phyloP scores from a whole-genome alignment of 805 yeast species.

The Cyberlindnera meyerae region DNA sequence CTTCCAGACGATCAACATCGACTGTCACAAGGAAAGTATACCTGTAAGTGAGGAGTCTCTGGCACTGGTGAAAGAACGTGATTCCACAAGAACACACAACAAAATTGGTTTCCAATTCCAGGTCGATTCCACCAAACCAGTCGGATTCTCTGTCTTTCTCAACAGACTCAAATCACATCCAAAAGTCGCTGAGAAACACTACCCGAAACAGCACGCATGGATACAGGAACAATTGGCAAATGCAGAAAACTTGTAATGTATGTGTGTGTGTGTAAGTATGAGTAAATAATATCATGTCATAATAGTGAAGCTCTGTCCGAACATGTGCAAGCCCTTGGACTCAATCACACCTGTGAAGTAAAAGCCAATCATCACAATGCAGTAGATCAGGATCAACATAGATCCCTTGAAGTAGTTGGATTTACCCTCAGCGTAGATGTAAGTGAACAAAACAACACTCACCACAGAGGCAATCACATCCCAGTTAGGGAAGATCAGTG shows the following conservation, averaged over 20 bases:
- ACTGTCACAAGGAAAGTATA: constrained; percentile 18
- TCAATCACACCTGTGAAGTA: constrained; percentile 43
- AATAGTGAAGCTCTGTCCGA: constrained; percentile 7
- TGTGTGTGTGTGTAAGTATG: not conserved
- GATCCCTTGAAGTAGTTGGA: constrained; percentile 95
- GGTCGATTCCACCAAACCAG: constrained; percentile 31
- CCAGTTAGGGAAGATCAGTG: constrained; percentile 93
- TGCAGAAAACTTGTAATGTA: constrained; percentile 3
- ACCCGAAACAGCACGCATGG: constrained; percentile 36
- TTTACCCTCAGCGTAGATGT: constrained; percentile 94
- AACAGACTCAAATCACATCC: constrained; percentile 46
- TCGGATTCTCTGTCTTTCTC: constrained; percentile 42
- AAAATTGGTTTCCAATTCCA: constrained; percentile 27
- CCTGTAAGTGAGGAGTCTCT: constrained; percentile 16
- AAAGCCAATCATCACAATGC: constrained; percentile 76
- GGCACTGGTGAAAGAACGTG: constrained; percentile 17
- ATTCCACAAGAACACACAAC: constrained; percentile 15
- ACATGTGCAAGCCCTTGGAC: constrained; percentile 2
- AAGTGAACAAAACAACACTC: constrained; percentile 85
- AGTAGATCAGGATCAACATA: constrained; percentile 72
- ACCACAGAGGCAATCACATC: constrained; percentile 81
- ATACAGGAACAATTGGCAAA: constrained; percentile 23
- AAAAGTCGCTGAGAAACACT: constrained; percentile 43
- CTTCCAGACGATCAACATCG: constrained; percentile 41
- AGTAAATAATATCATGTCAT: too few species aligned